Evolutionary conservation across 2,329 filamentous ascomycete genomes (phyloP).

Genomic region (Orbilia blumenaviensis): DNA sequence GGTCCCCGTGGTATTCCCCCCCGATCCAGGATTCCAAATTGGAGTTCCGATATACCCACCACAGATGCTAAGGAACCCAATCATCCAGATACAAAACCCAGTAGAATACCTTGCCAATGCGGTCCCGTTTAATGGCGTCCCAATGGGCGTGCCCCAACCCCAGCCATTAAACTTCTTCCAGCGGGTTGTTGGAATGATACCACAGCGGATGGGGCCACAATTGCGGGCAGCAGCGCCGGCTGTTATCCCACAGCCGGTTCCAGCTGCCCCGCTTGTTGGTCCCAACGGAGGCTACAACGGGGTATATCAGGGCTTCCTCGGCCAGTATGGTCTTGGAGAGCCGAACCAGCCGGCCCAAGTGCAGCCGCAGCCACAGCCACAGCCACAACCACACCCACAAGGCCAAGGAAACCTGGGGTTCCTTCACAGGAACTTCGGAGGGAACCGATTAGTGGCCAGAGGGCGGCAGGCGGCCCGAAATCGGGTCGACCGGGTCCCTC

Average conservation of each 20-base stretch:
- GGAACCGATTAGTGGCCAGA: conserved; percentile 17
- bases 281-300: background rate
- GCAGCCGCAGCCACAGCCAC: background rate
- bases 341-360: background rate
- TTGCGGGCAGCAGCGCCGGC: background rate
- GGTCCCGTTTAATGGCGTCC: conserved; percentile 10
- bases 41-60: conserved; percentile 12
- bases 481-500: background rate
- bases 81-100: conserved; percentile 31
- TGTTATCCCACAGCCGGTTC: background rate
- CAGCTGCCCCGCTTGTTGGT: background rate
- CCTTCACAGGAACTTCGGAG: conserved; percentile 41
- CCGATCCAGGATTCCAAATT: conserved; percentile 22
- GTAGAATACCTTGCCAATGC: conserved; percentile 22
- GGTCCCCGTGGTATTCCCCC: conserved; percentile 27
- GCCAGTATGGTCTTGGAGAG: background rate
- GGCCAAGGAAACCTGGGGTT: conserved; percentile 9
- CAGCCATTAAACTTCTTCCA: conserved; percentile 24
- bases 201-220: background rate
- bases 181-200: background rate
- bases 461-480: conserved; percentile 5
- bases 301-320: background rate
- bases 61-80: conserved; percentile 44
- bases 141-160: background rate
- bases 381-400: background rate